phyloP scores from a whole-genome alignment of 1,284 basidiomycete species.

The Cryptococcus jaspeensis region DNA sequence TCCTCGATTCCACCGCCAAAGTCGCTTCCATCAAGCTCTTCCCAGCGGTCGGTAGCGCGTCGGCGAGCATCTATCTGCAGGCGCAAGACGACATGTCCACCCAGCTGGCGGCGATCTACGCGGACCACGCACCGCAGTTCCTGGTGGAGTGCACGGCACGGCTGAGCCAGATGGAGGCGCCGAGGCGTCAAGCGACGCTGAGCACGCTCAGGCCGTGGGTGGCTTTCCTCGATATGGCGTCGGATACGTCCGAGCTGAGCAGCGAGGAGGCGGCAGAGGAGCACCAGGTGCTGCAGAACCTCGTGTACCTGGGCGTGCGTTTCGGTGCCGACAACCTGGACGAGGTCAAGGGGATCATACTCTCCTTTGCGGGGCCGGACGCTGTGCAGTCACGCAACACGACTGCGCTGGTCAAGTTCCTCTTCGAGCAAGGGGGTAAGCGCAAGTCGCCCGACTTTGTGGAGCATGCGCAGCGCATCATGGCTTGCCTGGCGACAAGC shows the following conservation, averaged over 20 bases:
- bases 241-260: slow-evolving; percentile 25
- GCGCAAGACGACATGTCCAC: slow-evolving; percentile 76
- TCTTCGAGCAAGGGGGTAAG: slow-evolving; percentile 83
- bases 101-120: slow-evolving; percentile 76
- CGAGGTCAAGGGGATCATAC: slow-evolving; percentile 80
- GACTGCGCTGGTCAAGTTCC: slow-evolving; percentile 74
- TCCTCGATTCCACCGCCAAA: slow-evolving; percentile 56
- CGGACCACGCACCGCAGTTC: slow-evolving; percentile 66
- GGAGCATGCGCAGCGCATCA: slow-evolving; percentile 73
- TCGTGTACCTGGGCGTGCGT: slow-evolving; percentile 78
- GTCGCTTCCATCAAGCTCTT: slow-evolving; percentile 61
- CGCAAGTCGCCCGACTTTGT: slow-evolving; percentile 77
- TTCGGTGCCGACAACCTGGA: slow-evolving; percentile 75
- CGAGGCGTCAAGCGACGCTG: slow-evolving; percentile 56
- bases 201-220: slow-evolving; percentile 80
- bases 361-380: slow-evolving; percentile 55
- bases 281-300: slow-evolving; percentile 70
- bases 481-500: slow-evolving; percentile 80
- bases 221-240: slow-evolving; percentile 63
- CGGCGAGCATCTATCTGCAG: slow-evolving; percentile 74
- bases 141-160: slow-evolving; percentile 72
- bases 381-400: slow-evolving; percentile 58
- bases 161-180: slow-evolving; percentile 66
- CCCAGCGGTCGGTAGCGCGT: slow-evolving; percentile 69
- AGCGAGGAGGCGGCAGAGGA: slow-evolving; percentile 55